These are phyloP conservation scores for Rhodomyrtus tomentosa DNA, from an alignment of 345 rosid genomes.

Conservation along the genomic window DNA sequence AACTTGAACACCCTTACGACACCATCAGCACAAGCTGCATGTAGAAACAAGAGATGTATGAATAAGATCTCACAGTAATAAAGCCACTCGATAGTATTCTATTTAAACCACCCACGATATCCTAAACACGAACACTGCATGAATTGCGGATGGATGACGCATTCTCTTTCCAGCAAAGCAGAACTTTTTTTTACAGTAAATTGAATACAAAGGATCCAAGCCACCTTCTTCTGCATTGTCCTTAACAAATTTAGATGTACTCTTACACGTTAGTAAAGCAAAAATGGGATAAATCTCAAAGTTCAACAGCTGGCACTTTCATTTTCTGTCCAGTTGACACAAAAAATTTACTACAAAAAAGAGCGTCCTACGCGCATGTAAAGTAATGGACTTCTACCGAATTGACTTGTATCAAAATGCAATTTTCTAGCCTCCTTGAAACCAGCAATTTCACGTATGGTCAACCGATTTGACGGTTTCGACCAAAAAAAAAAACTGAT, in stretches of 20 bases:
- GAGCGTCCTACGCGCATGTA: neutral
- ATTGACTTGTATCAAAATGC: neutral
- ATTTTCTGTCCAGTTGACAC: neutral
- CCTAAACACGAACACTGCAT: neutral
- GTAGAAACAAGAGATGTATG: neutral
- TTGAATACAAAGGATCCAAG: neutral
- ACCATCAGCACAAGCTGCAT: conserved; percentile 87
- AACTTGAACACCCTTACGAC: conserved; percentile 74
- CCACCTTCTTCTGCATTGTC: neutral
- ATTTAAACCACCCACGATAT: neutral
- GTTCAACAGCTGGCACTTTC: neutral
- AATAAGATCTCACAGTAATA: neutral
- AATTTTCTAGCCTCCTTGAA: neutral
- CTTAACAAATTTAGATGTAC: neutral
- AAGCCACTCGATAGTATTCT: neutral
- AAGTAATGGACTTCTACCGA: neutral
- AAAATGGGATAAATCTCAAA: neutral
- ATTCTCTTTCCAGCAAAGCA: neutral
- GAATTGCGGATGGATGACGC: neutral
- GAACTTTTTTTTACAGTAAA: neutral
- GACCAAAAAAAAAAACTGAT: no score
- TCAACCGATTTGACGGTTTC: no score
- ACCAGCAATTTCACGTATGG: neutral
- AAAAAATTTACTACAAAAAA: neutral
- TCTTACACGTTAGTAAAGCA: neutral